Percentiles rank a stretch among this genome's conserved stretches.
These are phyloP conservation scores for Dendryphion nanum DNA, from an alignment of 2,329 filamentous ascomycete species.

Conservation along the genomic window DNA sequence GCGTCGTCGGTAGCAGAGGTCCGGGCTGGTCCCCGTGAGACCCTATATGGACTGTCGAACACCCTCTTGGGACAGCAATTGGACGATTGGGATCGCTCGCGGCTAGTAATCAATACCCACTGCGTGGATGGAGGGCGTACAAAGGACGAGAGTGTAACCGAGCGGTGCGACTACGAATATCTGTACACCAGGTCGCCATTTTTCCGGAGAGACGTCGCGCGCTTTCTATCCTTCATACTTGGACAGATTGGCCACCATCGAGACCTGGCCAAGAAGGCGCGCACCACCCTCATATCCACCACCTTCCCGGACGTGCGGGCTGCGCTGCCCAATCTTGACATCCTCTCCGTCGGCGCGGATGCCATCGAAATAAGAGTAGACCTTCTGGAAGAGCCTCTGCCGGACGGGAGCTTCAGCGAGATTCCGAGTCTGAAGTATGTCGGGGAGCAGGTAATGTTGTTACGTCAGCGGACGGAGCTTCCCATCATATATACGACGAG, in stretches of 20 bases:
- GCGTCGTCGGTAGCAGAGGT: conserved; percentile 57
- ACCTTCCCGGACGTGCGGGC: conserved; percentile 84
- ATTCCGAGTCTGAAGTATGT: conserved; percentile 81
- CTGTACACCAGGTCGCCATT: conserved; percentile 73
- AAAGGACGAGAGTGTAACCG: conserved; percentile 64
- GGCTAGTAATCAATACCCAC: conserved; percentile 74
- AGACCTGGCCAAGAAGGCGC: conserved; percentile 71
- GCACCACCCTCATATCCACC: conserved; percentile 83
- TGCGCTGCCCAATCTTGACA: conserved; percentile 80
- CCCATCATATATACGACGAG: conserved; percentile 89
- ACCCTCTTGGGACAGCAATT: conserved; percentile 59
- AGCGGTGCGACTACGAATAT: conserved; percentile 80
- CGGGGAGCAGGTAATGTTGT: conserved; percentile 79
- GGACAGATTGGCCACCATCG: conserved; percentile 78
- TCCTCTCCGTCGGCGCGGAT: conserved; percentile 81
- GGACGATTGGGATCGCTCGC: conserved; percentile 54
- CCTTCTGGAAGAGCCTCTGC: conserved; percentile 69
- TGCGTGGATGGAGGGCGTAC: conserved; percentile 64
- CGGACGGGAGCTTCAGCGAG: conserved; percentile 59
- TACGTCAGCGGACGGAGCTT: conserved; percentile 79
- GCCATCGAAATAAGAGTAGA: conserved; percentile 84
- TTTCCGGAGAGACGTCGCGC: conserved; percentile 71
- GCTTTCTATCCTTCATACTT: conserved; percentile 76
- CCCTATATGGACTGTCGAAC: conserved; percentile 66
- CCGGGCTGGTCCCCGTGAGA: conserved; percentile 55